Conservation (phyloP, 306 rosid species). For the Erythrophleum fordii region DNA sequence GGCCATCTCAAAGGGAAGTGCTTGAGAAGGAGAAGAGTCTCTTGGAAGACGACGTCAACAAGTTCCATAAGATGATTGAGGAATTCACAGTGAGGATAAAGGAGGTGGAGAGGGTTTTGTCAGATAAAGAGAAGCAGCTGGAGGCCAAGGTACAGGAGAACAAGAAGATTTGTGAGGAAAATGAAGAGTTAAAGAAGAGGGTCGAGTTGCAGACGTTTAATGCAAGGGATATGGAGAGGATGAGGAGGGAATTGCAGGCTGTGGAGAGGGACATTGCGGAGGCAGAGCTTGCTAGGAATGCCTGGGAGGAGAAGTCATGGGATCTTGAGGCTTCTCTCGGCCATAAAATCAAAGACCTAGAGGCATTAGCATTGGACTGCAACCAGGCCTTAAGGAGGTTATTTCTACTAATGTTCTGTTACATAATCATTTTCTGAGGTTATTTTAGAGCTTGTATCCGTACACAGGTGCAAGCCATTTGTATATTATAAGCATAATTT, state of each 20-base stretch:
- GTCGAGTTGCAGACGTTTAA: constrained; percentile 74
- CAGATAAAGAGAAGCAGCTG: constrained; percentile 66
- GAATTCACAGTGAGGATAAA: constrained; percentile 49
- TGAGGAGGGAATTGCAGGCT: constrained; percentile 90
- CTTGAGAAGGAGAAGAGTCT: constrained; percentile 62
- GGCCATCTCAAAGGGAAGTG: constrained; percentile 59
- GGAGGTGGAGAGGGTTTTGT: constrained; percentile 53
- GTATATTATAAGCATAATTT: neutral
- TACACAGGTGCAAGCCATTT: neutral
- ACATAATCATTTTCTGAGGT: neutral
- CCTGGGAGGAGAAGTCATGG: constrained; percentile 88
- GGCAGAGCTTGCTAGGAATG: constrained; percentile 66
- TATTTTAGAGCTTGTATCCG: neutral
- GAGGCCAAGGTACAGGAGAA: constrained; percentile 62
- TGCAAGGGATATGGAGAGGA: constrained; percentile 85
- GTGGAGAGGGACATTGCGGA: constrained; percentile 80
- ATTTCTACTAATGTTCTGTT: neutral
- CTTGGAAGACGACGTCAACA: constrained; percentile 74
- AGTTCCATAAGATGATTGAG: constrained; percentile 69
- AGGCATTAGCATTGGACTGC: constrained; percentile 73
- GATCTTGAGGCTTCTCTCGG: constrained; percentile 56
- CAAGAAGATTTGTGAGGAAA: constrained; percentile 62
- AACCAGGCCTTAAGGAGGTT: constrained; percentile 79
- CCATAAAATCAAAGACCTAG: constrained; percentile 70
- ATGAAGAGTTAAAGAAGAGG: constrained; percentile 64